Conservation (phyloP, 1,284 basidiomycete species). For the Apiotrichum laibachii region DNA sequence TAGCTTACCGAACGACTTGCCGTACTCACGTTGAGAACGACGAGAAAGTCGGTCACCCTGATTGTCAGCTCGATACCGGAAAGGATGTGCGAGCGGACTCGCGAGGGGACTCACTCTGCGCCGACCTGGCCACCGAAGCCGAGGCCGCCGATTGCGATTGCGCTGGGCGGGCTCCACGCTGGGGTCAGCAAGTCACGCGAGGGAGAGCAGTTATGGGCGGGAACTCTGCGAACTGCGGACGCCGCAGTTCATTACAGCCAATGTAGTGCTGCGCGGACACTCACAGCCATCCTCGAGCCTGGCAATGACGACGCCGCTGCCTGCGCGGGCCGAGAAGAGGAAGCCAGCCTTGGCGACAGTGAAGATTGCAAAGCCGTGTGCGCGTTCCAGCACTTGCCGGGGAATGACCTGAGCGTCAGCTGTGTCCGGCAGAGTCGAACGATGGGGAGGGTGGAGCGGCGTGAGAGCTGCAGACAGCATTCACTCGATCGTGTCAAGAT, state of each 20-base stretch:
- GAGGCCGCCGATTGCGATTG: constrained; percentile 90
- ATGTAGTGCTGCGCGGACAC: constrained; percentile 40
- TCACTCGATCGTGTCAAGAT: no score
- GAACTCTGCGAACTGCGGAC: constrained; percentile 8
- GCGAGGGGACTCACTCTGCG: constrained; percentile 53
- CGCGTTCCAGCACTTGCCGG: constrained; percentile 41
- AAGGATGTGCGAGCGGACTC: no score
- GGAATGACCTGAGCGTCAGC: constrained; percentile 50
- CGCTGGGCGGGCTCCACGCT: constrained; percentile 93
- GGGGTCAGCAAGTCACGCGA: background rate
- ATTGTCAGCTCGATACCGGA: constrained; percentile 58
- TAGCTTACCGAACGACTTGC: constrained; percentile 1
- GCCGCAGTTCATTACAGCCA: background rate
- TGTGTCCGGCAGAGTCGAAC: background rate
- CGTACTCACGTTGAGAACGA: constrained; percentile 80
- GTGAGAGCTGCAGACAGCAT: background rate
- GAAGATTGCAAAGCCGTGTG: constrained; percentile 58
- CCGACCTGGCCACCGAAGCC: constrained; percentile 75
- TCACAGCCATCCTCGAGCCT: constrained; percentile 75
- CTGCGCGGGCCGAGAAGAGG: constrained; percentile 64
- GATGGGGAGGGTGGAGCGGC: background rate
- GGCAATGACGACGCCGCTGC: constrained; percentile 89
- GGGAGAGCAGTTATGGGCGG: no score
- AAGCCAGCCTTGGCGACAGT: constrained; percentile 60
- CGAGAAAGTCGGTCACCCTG: constrained; percentile 84